Evolutionary conservation across 2,329 filamentous ascomycete species (phyloP), one percentile per base, ranked within the genome.

Genomic region (Beauveria sp.): DNA sequence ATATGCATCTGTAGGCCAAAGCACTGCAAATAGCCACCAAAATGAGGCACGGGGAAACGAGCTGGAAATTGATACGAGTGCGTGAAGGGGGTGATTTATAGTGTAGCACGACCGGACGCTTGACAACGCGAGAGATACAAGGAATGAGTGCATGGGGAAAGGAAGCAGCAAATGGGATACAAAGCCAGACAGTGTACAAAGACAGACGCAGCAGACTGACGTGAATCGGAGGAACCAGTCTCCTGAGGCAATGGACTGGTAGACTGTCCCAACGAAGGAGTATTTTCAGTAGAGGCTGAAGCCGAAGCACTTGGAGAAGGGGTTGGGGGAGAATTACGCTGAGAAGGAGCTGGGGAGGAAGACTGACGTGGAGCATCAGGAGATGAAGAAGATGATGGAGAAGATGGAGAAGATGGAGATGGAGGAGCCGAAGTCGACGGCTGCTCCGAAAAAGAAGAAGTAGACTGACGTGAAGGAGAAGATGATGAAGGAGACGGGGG

Each of bases 401-500:
- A 34, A 24, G 49, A 26, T 53, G 51, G 63, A 63, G 34, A 63
- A 24, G 49, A 26, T 53, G 51, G 63, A 63, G 34, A 63, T 64
- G 24, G 64, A 49, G 65, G 40, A 63, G 63, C 46, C 43, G 62
- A 62, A 50, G 58, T 58, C 56, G 65, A 63, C 43, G 66, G 61
- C n/a, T 62, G 46, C 9, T 60, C 56, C 45, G 64, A 63, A 56
- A 67, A 67, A 54, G 66, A 66, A 60, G 65, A 63, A 64, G 66
- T 63, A 64, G 67, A 64, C 64, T 51, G 68, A 69, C 65, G 67
- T 62, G 45, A 67, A 68, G 49, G 42, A 54, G 58, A 46, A 40
- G 49, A 26, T 26, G 40, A 34, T 6, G 67, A 67, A 62, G 72
- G 67, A 61, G 74, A 72, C 52, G 63, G 62, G 43, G 66, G 58